Percentiles rank a stretch among this genome's conserved stretches.
phyloP scores from a whole-genome alignment of 1,284 basidiomycete genomes.

The Ustilago sp. region DNA sequence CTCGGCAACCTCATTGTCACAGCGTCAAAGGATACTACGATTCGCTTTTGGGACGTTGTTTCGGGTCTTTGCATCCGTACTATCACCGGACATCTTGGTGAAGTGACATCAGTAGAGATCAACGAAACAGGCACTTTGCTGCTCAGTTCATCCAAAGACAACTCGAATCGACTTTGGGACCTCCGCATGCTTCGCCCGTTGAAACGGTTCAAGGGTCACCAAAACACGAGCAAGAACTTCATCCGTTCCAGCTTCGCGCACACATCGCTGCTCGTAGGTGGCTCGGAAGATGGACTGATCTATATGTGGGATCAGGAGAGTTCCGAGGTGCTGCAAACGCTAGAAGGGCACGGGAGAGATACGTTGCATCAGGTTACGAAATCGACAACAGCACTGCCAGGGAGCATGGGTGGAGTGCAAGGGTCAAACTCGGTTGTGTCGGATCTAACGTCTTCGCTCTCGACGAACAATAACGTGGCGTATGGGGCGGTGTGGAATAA shows the following conservation, averaged over 20 bases:
- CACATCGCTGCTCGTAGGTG: slow-evolving; percentile 70
- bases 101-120: slow-evolving; percentile 72
- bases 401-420: neutral
- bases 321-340: slow-evolving; percentile 65
- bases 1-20: slow-evolving; percentile 71
- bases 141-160: slow-evolving; percentile 72
- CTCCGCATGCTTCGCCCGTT: slow-evolving; percentile 66
- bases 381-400: neutral
- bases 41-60: slow-evolving; percentile 72
- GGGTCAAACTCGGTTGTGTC: slow-evolving; percentile 19
- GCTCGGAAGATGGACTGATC: slow-evolving; percentile 70
- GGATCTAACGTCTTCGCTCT: slow-evolving; percentile 31
- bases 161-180: slow-evolving; percentile 70
- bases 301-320: slow-evolving; percentile 69
- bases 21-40: slow-evolving; percentile 72
- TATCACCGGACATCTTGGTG: slow-evolving; percentile 71
- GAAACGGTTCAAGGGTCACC: slow-evolving; percentile 72
- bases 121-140: slow-evolving; percentile 71
- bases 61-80: slow-evolving; percentile 71
- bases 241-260: slow-evolving; percentile 71
- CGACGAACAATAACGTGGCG: slow-evolving; percentile 63
- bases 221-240: slow-evolving; percentile 73
- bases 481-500: slow-evolving; percentile 72
- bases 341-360: slow-evolving; percentile 63
- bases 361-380: slow-evolving; percentile 13